A percentile compares a stretch with the other conserved stretches of the same genome.
Conservation (phyloP, 2,329 filamentous ascomycete genomes). For the Sporothrix humicola region DNA sequence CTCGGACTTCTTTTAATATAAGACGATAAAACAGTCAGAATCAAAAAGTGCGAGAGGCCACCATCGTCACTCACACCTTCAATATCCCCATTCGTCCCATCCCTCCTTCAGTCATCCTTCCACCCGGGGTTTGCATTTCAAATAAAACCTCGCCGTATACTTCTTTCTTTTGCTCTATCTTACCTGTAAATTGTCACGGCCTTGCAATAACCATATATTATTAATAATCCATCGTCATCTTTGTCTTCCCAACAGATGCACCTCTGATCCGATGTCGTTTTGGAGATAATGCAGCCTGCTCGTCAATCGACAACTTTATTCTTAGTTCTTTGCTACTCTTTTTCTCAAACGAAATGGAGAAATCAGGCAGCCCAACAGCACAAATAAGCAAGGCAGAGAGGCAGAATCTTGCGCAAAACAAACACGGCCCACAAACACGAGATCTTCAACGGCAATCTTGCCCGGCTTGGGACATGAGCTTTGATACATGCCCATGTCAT, state of each 20-base stretch:
- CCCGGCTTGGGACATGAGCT: constrained; percentile 11
- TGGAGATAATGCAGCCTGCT: neutral
- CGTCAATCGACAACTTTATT: neutral
- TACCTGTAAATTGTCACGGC: neutral
- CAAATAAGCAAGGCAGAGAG: neutral
- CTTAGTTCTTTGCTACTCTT: too few relatives aligned
- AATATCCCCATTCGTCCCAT: constrained; percentile 16
- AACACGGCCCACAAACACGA: neutral
- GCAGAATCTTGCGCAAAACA: neutral
- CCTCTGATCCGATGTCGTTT: neutral
- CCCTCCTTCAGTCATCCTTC: neutral
- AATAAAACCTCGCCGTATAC: neutral
- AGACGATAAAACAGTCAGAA: neutral
- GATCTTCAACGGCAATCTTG: constrained; percentile 5
- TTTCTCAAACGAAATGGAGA: neutral
- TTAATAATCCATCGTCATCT: too few relatives aligned
- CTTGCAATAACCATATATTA: neutral
- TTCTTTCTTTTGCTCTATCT: neutral
- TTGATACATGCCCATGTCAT: too few relatives aligned
- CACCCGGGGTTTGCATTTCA: neutral
- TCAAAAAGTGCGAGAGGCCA: neutral
- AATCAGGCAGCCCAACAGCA: neutral
- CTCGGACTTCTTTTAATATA: constrained; percentile 1
- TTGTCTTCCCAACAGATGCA: neutral
- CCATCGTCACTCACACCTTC: neutral